Conservation (phyloP, 345 rosid species). For the Hibiscus mutabilis region DNA sequence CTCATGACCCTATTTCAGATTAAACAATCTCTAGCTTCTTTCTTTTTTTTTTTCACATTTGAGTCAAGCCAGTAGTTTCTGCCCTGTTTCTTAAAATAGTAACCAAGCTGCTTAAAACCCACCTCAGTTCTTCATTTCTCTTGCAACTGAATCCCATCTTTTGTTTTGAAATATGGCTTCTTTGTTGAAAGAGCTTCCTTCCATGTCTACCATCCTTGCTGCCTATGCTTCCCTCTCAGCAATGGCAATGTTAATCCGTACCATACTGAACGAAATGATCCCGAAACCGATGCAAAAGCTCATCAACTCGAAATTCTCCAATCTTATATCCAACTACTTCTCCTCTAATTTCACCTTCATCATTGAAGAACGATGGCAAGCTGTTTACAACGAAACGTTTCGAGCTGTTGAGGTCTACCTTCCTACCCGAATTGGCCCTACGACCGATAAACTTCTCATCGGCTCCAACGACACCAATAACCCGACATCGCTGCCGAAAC, state of each 20-base stretch:
- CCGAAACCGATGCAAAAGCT: constrained; percentile 18
- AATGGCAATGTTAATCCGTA: constrained; percentile 24
- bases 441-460: too few relatives aligned
- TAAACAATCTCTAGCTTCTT: background rate
- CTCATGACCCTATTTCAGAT: background rate
- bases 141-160: background rate
- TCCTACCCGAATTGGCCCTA: constrained; percentile 16
- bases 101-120: background rate
- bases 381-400: constrained; percentile 25
- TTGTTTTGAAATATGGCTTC: constrained; percentile 13
- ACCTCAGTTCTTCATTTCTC: background rate
- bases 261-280: constrained; percentile 26
- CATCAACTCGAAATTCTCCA: constrained; percentile 7
- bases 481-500: constrained; percentile 9
- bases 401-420: constrained; percentile 26
- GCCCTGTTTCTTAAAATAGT: background rate
- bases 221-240: constrained; percentile 25
- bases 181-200: constrained; percentile 13
- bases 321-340: background rate
- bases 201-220: constrained; percentile 23
- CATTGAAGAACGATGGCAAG: constrained; percentile 33
- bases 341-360: constrained; percentile 22
- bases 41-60: background rate
- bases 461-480: too few relatives aligned
- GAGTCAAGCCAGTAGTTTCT: background rate